These are phyloP conservation scores for Fusarium sublunatum DNA, from an alignment of 2,329 filamentous ascomycete genomes.

Conservation along the genomic window DNA sequence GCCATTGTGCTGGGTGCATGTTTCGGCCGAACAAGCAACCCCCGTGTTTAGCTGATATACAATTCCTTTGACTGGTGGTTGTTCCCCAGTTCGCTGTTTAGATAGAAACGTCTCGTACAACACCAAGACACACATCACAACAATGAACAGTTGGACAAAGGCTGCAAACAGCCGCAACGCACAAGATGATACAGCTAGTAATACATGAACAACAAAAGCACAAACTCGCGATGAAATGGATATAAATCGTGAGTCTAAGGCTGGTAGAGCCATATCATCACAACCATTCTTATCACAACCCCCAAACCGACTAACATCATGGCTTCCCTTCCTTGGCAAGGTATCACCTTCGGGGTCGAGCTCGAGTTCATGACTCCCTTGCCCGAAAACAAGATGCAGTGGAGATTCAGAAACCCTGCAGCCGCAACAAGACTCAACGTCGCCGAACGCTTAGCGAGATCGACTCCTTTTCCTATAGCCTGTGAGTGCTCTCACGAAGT, in stretches of 20 bases:
- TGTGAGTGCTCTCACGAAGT: slow-evolving; percentile 13
- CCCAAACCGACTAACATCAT: not conserved
- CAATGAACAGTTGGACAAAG: not conserved
- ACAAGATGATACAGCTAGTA: not conserved
- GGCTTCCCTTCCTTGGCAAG: slow-evolving; percentile 2
- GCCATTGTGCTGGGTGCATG: slow-evolving; percentile 4
- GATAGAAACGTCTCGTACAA: not conserved
- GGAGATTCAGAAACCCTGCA: not conserved
- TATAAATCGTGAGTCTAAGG: not conserved
- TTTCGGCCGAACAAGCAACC: not conserved
- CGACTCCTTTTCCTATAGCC: slow-evolving; percentile 1
- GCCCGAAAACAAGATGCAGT: not conserved
- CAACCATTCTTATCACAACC: not conserved
- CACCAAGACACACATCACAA: not conserved
- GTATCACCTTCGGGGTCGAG: slow-evolving; percentile 40
- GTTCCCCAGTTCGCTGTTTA: not conserved
- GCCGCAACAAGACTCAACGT: slow-evolving; percentile 17
- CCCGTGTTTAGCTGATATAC: not conserved
- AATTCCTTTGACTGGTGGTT: not conserved
- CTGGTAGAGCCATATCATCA: not conserved
- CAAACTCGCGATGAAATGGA: not conserved
- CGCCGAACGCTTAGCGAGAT: not conserved
- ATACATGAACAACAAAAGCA: not conserved
- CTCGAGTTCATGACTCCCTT: slow-evolving; percentile 37
- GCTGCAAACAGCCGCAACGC: not conserved